Evolutionary conservation across 306 rosid genomes (phyloP).

Genomic region (Dalbergia cultrata): DNA sequence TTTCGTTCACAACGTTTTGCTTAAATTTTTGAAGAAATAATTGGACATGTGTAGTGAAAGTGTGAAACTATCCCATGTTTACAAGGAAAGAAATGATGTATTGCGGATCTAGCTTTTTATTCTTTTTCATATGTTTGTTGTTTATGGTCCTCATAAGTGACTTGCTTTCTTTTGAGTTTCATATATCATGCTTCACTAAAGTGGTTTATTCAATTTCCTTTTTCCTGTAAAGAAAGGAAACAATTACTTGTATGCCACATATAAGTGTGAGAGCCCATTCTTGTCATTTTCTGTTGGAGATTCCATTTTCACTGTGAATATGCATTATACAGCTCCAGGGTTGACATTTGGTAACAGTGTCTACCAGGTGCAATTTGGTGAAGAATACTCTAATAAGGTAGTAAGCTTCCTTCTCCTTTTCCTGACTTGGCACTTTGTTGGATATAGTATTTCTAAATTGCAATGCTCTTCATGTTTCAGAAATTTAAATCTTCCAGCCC

Average conservation of each 20-base stretch:
- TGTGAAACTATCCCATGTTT: background rate
- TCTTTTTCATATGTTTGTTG: background rate
- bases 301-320: constrained; percentile 53
- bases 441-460: constrained; percentile 29
- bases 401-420: background rate
- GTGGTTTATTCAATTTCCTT: background rate
- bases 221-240: background rate
- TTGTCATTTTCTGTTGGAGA: constrained; percentile 47
- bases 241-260: background rate
- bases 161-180: background rate
- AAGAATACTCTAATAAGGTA: constrained; percentile 88
- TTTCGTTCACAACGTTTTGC: background rate
- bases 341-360: constrained; percentile 87
- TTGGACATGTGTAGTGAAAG: background rate
- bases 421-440: background rate
- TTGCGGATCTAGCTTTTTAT: background rate
- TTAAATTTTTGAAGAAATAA: constrained; percentile 2
- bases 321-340: constrained; percentile 71
- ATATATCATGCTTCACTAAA: background rate
- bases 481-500: constrained; percentile 89
- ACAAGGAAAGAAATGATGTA: background rate
- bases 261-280: constrained; percentile 30
- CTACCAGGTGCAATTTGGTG: constrained; percentile 88
- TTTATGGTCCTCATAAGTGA: background rate
- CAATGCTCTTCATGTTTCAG: constrained; percentile 59